Percentiles rank a stretch among this genome's conserved stretches.
Conservation (phyloP, 768 basidiomycete species). For the Trametes elegans region DNA sequence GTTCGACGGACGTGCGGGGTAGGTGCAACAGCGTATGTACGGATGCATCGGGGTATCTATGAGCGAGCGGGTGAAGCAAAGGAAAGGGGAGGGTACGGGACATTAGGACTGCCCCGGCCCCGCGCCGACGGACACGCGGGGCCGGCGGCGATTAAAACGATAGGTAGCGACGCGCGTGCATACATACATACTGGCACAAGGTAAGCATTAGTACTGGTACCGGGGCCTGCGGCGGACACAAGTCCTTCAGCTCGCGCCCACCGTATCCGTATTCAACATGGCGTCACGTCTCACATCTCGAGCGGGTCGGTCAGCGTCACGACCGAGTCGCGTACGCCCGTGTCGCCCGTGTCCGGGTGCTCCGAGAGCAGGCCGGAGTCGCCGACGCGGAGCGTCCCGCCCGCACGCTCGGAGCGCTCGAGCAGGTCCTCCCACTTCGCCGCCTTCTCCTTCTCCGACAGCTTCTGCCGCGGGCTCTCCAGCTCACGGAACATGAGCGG, state of each 20-base stretch:
- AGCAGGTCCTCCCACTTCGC: conserved; percentile 70
- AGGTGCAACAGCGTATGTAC: not conserved
- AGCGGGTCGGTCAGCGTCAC: too few relatives aligned
- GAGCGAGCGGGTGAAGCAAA: not conserved
- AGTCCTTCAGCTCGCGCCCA: not conserved
- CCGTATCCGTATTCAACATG: too few relatives aligned
- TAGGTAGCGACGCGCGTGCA: not conserved
- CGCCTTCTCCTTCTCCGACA: conserved; percentile 70
- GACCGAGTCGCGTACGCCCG: conserved; percentile 1
- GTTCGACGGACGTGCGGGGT: not conserved
- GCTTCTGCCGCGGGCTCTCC: conserved; percentile 33
- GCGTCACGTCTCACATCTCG: too few relatives aligned
- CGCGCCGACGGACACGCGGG: not conserved
- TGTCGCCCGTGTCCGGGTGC: conserved; percentile 15
- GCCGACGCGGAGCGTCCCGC: conserved; percentile 68
- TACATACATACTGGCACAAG: not conserved
- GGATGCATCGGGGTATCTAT: conserved; percentile 1
- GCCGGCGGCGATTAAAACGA: not conserved
- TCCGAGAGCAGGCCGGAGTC: conserved; percentile 45
- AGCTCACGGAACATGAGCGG: conserved; percentile 51
- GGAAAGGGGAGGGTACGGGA: not conserved
- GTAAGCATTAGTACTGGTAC: too few relatives aligned
- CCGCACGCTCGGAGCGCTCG: conserved; percentile 63
- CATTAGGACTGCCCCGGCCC: not conserved
- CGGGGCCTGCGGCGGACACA: not conserved